These are phyloP conservation scores for Trichoderma koningiopsis DNA, from an alignment of 2,329 filamentous ascomycete species.

Conservation along the genomic window DNA sequence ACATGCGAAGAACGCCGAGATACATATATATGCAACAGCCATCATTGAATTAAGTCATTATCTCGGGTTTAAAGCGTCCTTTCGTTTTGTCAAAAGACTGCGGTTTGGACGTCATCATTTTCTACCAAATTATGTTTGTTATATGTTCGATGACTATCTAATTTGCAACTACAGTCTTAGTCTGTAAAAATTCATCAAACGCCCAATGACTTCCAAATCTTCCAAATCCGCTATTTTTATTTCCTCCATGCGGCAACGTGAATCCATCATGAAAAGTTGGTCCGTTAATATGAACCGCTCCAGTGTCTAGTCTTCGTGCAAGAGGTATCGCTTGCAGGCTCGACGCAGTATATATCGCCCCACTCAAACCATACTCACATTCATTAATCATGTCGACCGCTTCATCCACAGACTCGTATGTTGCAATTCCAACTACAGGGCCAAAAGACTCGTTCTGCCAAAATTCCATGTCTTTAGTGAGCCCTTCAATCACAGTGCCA, in stretches of 20 bases:
- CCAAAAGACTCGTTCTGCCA: conserved; percentile 30
- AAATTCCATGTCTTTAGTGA: conserved; percentile 29
- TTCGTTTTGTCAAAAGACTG: too few relatives aligned
- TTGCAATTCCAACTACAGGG: conserved; percentile 27
- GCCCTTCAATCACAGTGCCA: conserved; percentile 29
- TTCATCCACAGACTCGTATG: conserved; percentile 25
- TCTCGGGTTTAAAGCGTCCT: too few relatives aligned
- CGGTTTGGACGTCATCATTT: too few relatives aligned
- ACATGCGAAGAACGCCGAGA: too few relatives aligned
- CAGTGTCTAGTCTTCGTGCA: conserved; percentile 25
- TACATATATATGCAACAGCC: too few relatives aligned
- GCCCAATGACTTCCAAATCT: conserved; percentile 30
- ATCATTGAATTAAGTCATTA: too few relatives aligned
- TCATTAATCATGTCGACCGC: conserved; percentile 28
- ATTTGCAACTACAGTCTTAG: conserved; percentile 22
- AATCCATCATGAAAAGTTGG: conserved; percentile 31
- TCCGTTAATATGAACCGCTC: conserved; percentile 32
- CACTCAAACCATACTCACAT: conserved; percentile 30
- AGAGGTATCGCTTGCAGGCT: conserved; percentile 19
- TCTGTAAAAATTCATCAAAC: conserved; percentile 24
- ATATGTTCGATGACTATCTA: not conserved
- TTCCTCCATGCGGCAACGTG: conserved; percentile 32
- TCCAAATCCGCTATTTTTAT: conserved; percentile 32
- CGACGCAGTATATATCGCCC: conserved; percentile 27
- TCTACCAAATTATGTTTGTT: not conserved